Base-by-base conservation (phyloP, 371 early-diverging fungal species). In the Apophysomyces elegans region DNA sequence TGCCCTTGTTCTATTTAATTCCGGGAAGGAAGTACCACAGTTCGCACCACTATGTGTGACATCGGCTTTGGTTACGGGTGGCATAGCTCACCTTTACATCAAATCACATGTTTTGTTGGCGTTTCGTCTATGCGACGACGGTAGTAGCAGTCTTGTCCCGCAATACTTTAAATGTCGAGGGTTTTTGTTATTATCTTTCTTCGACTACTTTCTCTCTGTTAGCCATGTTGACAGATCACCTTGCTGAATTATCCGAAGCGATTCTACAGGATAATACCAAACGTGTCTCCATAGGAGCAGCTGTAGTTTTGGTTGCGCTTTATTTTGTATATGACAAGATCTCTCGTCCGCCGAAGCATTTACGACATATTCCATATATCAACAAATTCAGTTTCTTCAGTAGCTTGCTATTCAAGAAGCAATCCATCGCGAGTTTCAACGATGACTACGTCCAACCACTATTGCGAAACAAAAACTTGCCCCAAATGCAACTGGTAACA, bases 301-400 rank as follows among this genome's bases (percentile, higher is more conserved):
- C 54, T 50, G 54, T 21, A 9, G 54, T 50, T 50, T 50, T 50
- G 21, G 54, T 21, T 9, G 54, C 54, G 7, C 54, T 50, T 11
- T 50, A 50, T 21, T 50, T 50, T 35, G 21, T 50, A 7, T 50
- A 50, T 50, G 54, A 50, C n/a, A 50, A 50, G 50, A 63, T 68
- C 56, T 35, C 61, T 16, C 61, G 56, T 18, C 68, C 68, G 13
- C 68, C 68, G 8, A 41, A 56, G 56, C 32, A 39, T 0, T 41
- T 68, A 32, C 68, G 68, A 7, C 64, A 68, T 41, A 44, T 68
- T 36, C 68, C 68, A 2, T 54, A 59, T n/a, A 50, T 50, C 54
- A 50, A 50, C 21, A 50, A 16, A n/a, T 50, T 50, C 11, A 21
- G 18, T 11, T 50, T 50, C 54, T 50, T 50, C 21, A 21, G 21